Percentiles rank a stretch among this genome's conserved stretches.
phyloP scores from a whole-genome alignment of 2,329 filamentous ascomycete species.

The Cladosporium sp. region DNA sequence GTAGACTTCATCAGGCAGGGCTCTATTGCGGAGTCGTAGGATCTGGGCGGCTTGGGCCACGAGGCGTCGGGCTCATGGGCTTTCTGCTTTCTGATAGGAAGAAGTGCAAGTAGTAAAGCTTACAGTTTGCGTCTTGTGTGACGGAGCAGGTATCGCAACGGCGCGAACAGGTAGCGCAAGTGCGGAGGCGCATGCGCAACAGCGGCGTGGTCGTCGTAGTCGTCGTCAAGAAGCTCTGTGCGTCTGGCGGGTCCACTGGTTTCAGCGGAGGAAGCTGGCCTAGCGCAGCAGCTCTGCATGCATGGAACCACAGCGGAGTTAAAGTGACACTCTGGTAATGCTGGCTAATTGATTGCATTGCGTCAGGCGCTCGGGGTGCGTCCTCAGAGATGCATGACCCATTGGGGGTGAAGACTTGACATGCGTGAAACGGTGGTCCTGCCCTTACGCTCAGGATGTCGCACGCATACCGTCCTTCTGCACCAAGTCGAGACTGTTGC shows the following conservation, averaged over 20 bases:
- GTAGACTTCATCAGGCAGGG: conserved; percentile 7
- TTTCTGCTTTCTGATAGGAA: background rate
- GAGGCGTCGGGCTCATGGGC: conserved; percentile 1
- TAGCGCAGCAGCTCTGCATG: conserved; percentile 15
- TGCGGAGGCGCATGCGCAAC: conserved; percentile 16
- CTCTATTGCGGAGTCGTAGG: conserved; percentile 16
- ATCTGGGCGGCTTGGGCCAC: background rate
- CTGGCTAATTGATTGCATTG: conserved; percentile 9
- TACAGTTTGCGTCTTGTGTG: conserved; percentile 6
- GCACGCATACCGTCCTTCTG: background rate
- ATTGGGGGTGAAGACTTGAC: background rate
- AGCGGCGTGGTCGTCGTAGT: background rate
- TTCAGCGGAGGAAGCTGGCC: conserved; percentile 15
- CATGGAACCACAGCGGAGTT: conserved; percentile 15
- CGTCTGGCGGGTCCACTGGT: conserved; percentile 4
- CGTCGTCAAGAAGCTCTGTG: conserved; percentile 14
- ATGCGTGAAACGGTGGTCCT: background rate
- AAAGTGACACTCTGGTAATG: conserved; percentile 3
- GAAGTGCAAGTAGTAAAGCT: conserved; percentile 1
- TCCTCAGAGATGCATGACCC: background rate
- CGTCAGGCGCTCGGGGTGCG: background rate
- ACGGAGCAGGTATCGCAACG: background rate
- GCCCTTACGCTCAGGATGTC: background rate
- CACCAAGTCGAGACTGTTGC: background rate
- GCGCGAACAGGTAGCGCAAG: conserved; percentile 4